A percentile compares a stretch with the other conserved stretches of the same genome.
phyloP scores from a whole-genome alignment of 345 rosid genomes.

The Pistacia atlantica region DNA sequence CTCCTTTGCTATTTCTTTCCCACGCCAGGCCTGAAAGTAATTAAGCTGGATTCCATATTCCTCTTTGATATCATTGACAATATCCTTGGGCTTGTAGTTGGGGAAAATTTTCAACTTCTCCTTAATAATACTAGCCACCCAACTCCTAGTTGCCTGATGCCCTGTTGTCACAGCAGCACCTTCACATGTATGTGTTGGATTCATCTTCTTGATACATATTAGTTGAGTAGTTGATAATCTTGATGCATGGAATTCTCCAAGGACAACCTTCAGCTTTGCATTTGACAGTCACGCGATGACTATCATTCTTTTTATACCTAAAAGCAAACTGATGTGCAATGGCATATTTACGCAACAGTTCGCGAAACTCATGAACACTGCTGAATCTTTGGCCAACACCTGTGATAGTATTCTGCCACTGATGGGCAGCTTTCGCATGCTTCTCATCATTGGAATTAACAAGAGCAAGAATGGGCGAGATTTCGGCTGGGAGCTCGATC shows the following conservation, averaged over 20 bases:
- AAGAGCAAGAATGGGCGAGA: slow-evolving; percentile 53
- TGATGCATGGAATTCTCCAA: slow-evolving; percentile 96
- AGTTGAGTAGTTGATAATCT: slow-evolving; percentile 88
- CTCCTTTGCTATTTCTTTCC: slow-evolving; percentile 93
- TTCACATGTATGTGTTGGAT: slow-evolving; percentile 81
- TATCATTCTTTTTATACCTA: slow-evolving; percentile 90
- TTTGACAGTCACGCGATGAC: slow-evolving; percentile 93
- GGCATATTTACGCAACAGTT: slow-evolving; percentile 77
- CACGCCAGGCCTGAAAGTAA: slow-evolving; percentile 97
- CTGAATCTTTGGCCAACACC: slow-evolving; percentile 92
- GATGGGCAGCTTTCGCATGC: slow-evolving; percentile 72
- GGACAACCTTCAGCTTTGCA: slow-evolving; percentile 97
- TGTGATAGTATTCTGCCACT: slow-evolving; percentile 90
- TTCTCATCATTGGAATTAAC: slow-evolving; percentile 50
- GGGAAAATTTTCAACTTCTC: slow-evolving; percentile 84
- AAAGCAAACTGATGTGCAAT: slow-evolving; percentile 96
- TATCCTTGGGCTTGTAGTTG: slow-evolving; percentile 91
- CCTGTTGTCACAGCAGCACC: slow-evolving; percentile 69
- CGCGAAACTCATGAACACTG: slow-evolving; percentile 85
- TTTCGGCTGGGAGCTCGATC: slow-evolving; percentile 47
- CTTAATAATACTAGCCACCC: slow-evolving; percentile 95
- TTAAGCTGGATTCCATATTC: slow-evolving; percentile 89
- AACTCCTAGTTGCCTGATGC: slow-evolving; percentile 86
- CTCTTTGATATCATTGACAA: slow-evolving; percentile 78
- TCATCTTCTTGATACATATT: slow-evolving; percentile 92